Percentiles rank a stretch among this genome's conserved stretches.
These are phyloP conservation scores for Candida adriatica DNA, from an alignment of 805 yeast genomes.

Conservation along the genomic window DNA sequence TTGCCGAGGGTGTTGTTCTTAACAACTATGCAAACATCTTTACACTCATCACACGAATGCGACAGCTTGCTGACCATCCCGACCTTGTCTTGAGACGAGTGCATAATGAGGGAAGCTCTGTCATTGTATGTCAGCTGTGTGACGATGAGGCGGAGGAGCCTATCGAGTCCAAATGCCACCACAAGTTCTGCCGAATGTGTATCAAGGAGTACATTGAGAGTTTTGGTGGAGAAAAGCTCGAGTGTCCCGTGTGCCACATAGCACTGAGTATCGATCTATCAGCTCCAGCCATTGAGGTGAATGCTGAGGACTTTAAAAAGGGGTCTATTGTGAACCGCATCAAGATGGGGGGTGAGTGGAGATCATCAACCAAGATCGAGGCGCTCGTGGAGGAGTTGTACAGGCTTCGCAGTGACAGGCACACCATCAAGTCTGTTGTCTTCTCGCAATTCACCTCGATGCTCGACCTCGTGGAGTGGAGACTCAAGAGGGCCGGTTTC, in stretches of 20 bases:
- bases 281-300: constrained; percentile 76
- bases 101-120: constrained; percentile 33
- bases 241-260: constrained; percentile 96
- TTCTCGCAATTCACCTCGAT: constrained; percentile 96
- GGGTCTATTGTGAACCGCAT: constrained; percentile 81
- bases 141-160: constrained; percentile 99
- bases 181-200: constrained; percentile 88
- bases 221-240: constrained; percentile 57
- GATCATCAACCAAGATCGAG: constrained; percentile 93
- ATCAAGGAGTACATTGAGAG: constrained; percentile 85
- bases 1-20: constrained; percentile 92
- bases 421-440: constrained; percentile 91
- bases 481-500: constrained; percentile 91
- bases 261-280: constrained; percentile 84
- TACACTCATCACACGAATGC: constrained; percentile 92
- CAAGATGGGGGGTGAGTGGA: constrained; percentile 83
- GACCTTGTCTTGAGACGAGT: constrained; percentile 81
- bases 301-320: constrained; percentile 45
- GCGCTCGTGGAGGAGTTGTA: constrained; percentile 92
- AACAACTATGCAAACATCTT: constrained; percentile 97
- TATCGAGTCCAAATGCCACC: constrained; percentile 90
- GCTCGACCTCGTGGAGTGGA: constrained; percentile 95
- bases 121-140: constrained; percentile 82
- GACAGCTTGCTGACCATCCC: constrained; percentile 98
- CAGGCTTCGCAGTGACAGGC: constrained; percentile 74